These are phyloP conservation scores for Ganoderma multipileum DNA, from an alignment of 1,284 basidiomycete genomes.

Conservation along the genomic window DNA sequence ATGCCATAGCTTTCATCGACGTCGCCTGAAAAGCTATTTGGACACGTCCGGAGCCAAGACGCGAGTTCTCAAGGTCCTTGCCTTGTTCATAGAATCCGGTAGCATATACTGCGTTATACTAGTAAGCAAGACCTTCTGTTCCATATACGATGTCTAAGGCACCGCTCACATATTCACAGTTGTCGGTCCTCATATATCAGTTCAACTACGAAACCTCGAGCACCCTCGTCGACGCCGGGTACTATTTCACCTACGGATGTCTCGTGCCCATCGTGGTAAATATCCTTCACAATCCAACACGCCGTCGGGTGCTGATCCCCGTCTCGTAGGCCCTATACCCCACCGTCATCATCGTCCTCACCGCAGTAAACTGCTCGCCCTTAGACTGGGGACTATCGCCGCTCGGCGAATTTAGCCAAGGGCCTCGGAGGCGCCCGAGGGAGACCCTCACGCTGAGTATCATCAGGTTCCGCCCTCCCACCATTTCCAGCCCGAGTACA, in stretches of 20 bases:
- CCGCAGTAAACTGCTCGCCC: conserved; percentile 3
- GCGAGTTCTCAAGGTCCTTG: conserved; percentile 4
- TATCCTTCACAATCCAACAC: background rate
- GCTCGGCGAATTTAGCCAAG: background rate
- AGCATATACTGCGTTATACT: conserved; percentile 10
- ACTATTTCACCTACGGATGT: conserved; percentile 16
- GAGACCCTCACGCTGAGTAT: background rate
- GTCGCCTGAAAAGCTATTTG: background rate
- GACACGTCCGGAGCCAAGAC: background rate
- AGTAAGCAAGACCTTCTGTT: background rate
- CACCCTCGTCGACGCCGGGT: background rate
- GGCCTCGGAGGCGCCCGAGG: background rate
- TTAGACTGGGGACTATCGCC: background rate
- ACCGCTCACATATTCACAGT: background rate
- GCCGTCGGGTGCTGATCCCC: background rate
- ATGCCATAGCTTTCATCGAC: background rate
- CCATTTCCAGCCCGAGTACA: background rate
- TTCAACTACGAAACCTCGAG: background rate
- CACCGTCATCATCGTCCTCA: conserved; percentile 7
- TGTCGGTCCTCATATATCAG: conserved; percentile 7
- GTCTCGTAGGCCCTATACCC: conserved; percentile 8
- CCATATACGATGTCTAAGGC: background rate
- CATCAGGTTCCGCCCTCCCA: background rate
- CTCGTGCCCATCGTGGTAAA: conserved; percentile 15
- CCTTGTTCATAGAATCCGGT: conserved; percentile 14